phyloP scores from a whole-genome alignment of 345 rosid genomes.

The Alliaria petiolata region DNA sequence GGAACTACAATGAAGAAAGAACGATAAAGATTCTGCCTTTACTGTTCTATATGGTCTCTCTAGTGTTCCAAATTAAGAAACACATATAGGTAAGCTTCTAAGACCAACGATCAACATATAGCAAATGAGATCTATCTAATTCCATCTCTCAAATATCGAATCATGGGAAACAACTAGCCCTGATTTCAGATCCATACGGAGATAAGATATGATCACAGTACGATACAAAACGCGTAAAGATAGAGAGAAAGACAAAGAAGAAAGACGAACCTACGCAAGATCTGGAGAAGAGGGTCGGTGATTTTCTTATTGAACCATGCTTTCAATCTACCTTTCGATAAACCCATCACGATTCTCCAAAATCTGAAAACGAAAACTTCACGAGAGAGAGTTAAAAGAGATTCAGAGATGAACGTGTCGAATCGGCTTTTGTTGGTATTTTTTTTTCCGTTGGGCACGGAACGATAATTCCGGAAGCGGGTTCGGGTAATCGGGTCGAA shows the following conservation, averaged over 20 bases:
- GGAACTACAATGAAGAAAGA: background rate
- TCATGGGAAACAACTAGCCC: background rate
- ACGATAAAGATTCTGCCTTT: background rate
- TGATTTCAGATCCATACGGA: conserved; percentile 3
- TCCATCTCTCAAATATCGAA: background rate
- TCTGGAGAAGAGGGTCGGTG: conserved; percentile 74
- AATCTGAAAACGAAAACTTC: background rate
- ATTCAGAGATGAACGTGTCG: conserved; percentile 10
- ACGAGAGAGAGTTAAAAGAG: background rate
- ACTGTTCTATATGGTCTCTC: background rate
- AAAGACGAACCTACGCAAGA: conserved; percentile 68
- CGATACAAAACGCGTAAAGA: background rate
- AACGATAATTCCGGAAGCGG: background rate
- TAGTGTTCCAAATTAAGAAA: background rate
- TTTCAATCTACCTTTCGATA: conserved; percentile 32
- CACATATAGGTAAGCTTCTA: background rate
- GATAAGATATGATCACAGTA: background rate
- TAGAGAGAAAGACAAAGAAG: too few relatives aligned
- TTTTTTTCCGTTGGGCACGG: background rate
- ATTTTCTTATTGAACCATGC: conserved; percentile 61
- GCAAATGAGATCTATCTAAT: background rate
- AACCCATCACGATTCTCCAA: conserved; percentile 35
- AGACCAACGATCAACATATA: background rate
- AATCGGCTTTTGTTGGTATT: background rate
- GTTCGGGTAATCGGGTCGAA: conserved; percentile 15